phyloP scores from a whole-genome alignment of 1,284 basidiomycete species.

The Fomitopsis betulina region DNA sequence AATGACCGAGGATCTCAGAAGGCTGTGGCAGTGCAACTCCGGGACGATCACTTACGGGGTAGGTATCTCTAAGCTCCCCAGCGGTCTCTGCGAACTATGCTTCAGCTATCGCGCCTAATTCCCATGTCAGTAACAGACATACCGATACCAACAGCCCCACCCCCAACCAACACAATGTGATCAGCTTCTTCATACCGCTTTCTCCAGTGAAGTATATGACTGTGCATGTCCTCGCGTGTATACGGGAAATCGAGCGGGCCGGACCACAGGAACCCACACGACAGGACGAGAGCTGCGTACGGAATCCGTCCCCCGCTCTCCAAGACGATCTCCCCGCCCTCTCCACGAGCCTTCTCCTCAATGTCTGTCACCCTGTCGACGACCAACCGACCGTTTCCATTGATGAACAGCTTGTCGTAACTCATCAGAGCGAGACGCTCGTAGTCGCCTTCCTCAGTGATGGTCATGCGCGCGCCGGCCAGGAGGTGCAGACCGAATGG shows the following conservation, averaged over 20 bases:
- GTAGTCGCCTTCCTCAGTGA: constrained; percentile 22
- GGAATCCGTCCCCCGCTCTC: constrained; percentile 43
- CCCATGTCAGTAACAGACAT: constrained; percentile 10
- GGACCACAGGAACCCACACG: constrained; percentile 53
- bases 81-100: constrained; percentile 40
- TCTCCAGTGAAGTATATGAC: constrained; percentile 39
- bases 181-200: constrained; percentile 41
- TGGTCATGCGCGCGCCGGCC: constrained; percentile 21
- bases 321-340: constrained; percentile 42
- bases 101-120: not conserved
- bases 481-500: constrained; percentile 15
- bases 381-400: constrained; percentile 41
- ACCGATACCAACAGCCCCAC: constrained; percentile 62
- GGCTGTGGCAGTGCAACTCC: constrained; percentile 8
- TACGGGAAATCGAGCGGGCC: constrained; percentile 46
- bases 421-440: constrained; percentile 33
- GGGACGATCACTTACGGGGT: constrained; percentile 24
- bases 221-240: constrained; percentile 33
- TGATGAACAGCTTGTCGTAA: constrained; percentile 42
- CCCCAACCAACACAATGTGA: constrained; percentile 54
- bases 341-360: constrained; percentile 30
- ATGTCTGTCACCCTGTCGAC: constrained; percentile 41
- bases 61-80: constrained; percentile 42
- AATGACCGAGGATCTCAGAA: not conserved
- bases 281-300: constrained; percentile 52